phyloP scores from a whole-genome alignment of 441 rosid genomes.

The Populus hybrid region DNA sequence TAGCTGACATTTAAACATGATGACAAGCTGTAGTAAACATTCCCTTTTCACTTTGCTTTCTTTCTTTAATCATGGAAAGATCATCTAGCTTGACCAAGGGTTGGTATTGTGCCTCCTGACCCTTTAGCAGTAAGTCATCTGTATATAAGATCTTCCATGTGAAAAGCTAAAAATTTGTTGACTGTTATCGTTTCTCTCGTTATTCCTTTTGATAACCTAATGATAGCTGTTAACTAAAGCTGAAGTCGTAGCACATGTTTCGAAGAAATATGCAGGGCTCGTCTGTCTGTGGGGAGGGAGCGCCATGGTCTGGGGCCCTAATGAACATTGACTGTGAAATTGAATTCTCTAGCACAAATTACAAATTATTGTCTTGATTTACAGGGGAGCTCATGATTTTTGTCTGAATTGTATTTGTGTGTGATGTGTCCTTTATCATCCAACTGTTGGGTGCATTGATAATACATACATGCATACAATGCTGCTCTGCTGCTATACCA shows the following conservation, averaged over 20 bases:
- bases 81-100: conserved; percentile 20
- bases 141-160: background rate
- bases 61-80: conserved; percentile 21
- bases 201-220: conserved; percentile 14
- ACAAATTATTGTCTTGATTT: background rate
- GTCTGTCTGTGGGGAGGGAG: background rate
- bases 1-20: background rate
- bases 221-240: conserved; percentile 13
- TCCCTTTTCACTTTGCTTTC: background rate
- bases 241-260: background rate
- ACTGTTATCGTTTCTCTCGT: conserved; percentile 11
- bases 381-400: too few relatives aligned
- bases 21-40: conserved; percentile 6
- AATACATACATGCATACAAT: too few relatives aligned
- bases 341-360: background rate
- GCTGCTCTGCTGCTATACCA: too few relatives aligned
- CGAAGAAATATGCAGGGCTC: background rate
- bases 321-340: background rate
- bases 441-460: too few relatives aligned
- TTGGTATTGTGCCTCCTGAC: conserved; percentile 8
- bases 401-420: too few relatives aligned
- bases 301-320: background rate
- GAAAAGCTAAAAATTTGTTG: conserved; percentile 3
- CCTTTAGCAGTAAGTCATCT: conserved; percentile 8
- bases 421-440: too few relatives aligned